Evolutionary conservation across 2,329 filamentous ascomycete genomes (phyloP).

Genomic region (Colletotrichum filicis): DNA sequence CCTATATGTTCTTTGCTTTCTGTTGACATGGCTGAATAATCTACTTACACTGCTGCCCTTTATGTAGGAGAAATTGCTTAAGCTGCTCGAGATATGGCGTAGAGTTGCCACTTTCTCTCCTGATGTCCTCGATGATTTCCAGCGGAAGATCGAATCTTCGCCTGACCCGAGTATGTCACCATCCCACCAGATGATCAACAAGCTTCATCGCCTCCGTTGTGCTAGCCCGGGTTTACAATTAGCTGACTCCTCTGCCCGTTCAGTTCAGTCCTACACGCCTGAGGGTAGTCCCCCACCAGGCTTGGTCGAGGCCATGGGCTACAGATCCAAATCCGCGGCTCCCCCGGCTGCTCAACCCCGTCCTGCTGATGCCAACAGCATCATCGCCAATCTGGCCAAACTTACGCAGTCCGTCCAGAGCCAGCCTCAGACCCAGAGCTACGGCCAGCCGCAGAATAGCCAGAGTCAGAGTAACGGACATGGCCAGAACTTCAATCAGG

Average conservation of each 20-base stretch:
- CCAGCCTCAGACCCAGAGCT: conserved; percentile 39
- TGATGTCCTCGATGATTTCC: conserved; percentile 83
- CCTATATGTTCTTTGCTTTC: not conserved
- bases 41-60: conserved; percentile 53
- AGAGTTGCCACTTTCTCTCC: conserved; percentile 91
- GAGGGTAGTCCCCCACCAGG: conserved; percentile 68
- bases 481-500: conserved; percentile 35
- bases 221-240: not conserved
- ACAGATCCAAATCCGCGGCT: conserved; percentile 37
- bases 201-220: conserved; percentile 21
- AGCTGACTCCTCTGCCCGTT: conserved; percentile 19
- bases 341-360: conserved; percentile 49
- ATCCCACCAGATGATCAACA: conserved; percentile 28
- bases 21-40: conserved; percentile 10
- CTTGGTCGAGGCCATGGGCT: conserved; percentile 52
- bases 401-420: conserved; percentile 47
- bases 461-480: conserved; percentile 40
- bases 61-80: conserved; percentile 92
- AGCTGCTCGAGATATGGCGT: conserved; percentile 98
- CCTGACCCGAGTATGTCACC: conserved; percentile 71
- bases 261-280: conserved; percentile 78
- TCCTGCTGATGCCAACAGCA: conserved; percentile 63
- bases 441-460: not conserved
- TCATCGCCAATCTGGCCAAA: conserved; percentile 84
- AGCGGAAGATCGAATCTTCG: conserved; percentile 77